phyloP scores from a whole-genome alignment of 23 red algal genomes.

The Porphyridium purpureum region DNA sequence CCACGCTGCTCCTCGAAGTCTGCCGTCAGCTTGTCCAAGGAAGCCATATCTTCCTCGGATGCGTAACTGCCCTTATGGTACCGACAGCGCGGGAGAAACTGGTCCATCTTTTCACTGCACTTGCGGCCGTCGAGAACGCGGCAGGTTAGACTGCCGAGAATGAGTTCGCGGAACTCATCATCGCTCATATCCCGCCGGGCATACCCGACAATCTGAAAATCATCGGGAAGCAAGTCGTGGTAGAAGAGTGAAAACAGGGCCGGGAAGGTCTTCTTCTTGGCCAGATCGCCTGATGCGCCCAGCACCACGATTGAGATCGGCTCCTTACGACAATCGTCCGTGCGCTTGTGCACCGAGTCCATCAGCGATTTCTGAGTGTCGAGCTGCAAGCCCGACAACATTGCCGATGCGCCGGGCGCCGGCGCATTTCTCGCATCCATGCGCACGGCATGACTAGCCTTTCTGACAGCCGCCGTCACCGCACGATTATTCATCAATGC shows the following conservation, averaged over 20 bases:
- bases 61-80: slow-evolving; percentile 68
- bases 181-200: slow-evolving; percentile 38
- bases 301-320: slow-evolving; percentile 61
- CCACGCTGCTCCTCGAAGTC: slow-evolving; percentile 33
- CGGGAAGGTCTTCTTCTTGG: slow-evolving; percentile 90
- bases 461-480: no score
- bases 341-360: slow-evolving; percentile 45
- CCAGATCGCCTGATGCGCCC: slow-evolving; percentile 86
- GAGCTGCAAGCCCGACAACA: no score
- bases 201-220: slow-evolving; percentile 81
- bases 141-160: slow-evolving; percentile 62
- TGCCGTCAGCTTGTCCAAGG: slow-evolving; percentile 16
- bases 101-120: slow-evolving; percentile 80
- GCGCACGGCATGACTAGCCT: no score
- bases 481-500: no score
- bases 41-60: slow-evolving; percentile 17
- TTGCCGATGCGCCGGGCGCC: no score
- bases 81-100: slow-evolving; percentile 65
- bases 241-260: slow-evolving; percentile 94
- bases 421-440: no score
- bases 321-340: slow-evolving; percentile 29
- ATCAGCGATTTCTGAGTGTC: no score
- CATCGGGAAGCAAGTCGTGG: slow-evolving; percentile 68
- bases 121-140: slow-evolving; percentile 71
- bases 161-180: slow-evolving; percentile 72